Conservation (phyloP, 169 alveolate species). For the Plasmodium knowlesi region DNA sequence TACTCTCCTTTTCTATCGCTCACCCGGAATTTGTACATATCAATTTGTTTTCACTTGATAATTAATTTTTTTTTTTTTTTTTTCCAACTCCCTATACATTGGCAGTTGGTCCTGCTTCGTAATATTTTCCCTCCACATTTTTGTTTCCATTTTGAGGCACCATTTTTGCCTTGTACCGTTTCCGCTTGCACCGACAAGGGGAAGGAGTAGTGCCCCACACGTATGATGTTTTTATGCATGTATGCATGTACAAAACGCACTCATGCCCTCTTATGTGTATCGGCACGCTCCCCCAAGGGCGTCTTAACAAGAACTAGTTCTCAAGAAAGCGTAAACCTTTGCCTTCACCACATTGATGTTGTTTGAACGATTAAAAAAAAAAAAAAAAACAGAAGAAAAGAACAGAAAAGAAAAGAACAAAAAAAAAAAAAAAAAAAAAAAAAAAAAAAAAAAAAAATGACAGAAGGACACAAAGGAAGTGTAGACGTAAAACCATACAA, state of each 20-base stretch:
- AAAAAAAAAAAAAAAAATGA: slow-evolving; percentile 15
- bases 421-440: slow-evolving; percentile 14
- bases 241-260: background rate
- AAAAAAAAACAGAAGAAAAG: background rate
- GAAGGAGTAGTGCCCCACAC: background rate
- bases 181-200: background rate
- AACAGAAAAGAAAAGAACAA: background rate
- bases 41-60: background rate
- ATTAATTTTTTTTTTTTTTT: background rate
- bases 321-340: background rate
- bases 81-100: background rate
- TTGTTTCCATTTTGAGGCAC: background rate
- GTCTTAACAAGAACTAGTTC: background rate
- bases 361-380: background rate
- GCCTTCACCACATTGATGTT: background rate
- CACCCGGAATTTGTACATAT: background rate
- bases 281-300: background rate
- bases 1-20: background rate
- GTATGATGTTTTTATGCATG: background rate
- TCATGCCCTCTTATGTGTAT: background rate
- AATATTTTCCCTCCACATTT: background rate
- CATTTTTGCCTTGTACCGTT: background rate
- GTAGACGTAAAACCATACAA: background rate
- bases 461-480: slow-evolving; percentile 8
- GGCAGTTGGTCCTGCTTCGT: background rate